Evolutionary conservation across 1,139 yeast genomes (phyloP), one percentile per base, ranked within the genome.

Genomic region (Taphrina confusa): DNA sequence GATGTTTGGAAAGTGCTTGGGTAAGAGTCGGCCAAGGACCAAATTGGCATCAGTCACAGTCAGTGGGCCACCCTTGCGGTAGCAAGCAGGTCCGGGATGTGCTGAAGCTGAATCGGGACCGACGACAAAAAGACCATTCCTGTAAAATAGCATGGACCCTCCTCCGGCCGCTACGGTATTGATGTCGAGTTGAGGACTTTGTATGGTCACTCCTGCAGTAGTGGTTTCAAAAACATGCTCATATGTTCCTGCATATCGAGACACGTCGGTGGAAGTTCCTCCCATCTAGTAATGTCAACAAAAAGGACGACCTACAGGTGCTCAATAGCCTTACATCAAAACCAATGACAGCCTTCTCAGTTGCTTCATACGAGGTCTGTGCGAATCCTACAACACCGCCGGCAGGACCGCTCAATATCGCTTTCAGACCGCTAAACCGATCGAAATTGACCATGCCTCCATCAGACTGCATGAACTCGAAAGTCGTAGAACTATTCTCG

Each of bases 141-240:
- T 71, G 75, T 80, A 80, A 60, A 72, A 73, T 39, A 80, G 68
- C 62, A 78, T 79, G 4, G 82, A 78, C 1, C 84, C 84, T 46
- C 84, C 84, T 34, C 84, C 84, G 9, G 84, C 84, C 33, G 84
- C 84, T 9, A 80, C 83, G 1, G 84, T 80, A 62, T 78, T 79
- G 63, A 80, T 80, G 64, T 81, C 82, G 25, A 80, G 72, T 67
- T 80, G 84, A 3, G 84, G 84, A 25, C 82, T 79, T 60, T 80
- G 82, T 58, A 80, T 76, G 11, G 80, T 77, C 36, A 80, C 80
- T 30, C 82, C 81, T 9, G 83, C 83, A 2, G 81, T 79, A 8
- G 78, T 72, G 12, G 81, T 78, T 65, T 80, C 83, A 66, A 80
- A 80, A n/a, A 78, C 76, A 58, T 78, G 80, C 64, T 80, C 83